Base-by-base conservation (phyloP, 192 early-diverging fungal species). In the Coemansia sp. region DNA sequence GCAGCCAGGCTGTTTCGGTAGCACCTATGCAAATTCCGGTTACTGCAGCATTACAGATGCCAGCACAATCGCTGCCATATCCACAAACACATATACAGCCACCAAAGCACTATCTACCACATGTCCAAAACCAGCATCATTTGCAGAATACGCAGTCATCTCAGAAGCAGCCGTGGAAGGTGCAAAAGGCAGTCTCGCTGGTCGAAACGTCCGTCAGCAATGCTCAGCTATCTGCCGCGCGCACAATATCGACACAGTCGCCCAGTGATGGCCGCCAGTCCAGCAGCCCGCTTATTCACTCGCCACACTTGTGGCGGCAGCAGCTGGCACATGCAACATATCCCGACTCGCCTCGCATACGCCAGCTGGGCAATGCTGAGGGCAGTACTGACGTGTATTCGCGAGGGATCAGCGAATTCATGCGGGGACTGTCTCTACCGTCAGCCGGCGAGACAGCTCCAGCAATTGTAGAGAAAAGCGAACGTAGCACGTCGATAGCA, bases 401-500 rank as follows among this genome's bases (percentile, higher is more conserved):
- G 31, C 55, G 46, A 16, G 51, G 51, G 46, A 60, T 58, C 38
- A 55, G 21, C 7, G 56, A 59, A 11, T 38, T 45, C 14, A 41
- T 64, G 18, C 54, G 60, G 14, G 52, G 31, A 0, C 36, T 49
- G 23, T 26, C 56, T n/a, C 39, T 59, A 43, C 58, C 53, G 15
- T 34, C 58, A 20, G 40, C 53, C 6, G 28, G 31, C 20, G 32
- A 51, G 6, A 15, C 31, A 6, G 26, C 20, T 16, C 32, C 28
- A 0, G n/a, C 53, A 5, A 58, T 1, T 2, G 17, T 36, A n/a
- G 69, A 71, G 12, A 17, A 44, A 11, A 53, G 50, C 8, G 62
- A 64, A 15, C 64, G 71, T 40, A 63, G 64, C 64, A 54, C 51
- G 0, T 73, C 71, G 28, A 45, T 63, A 16, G 42, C 59, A 3